Percentiles rank a stretch among this genome's conserved stretches.
Evolutionary conservation across 1,284 basidiomycete genomes (phyloP).

Genomic region (Austroboletus rostrupii): DNA sequence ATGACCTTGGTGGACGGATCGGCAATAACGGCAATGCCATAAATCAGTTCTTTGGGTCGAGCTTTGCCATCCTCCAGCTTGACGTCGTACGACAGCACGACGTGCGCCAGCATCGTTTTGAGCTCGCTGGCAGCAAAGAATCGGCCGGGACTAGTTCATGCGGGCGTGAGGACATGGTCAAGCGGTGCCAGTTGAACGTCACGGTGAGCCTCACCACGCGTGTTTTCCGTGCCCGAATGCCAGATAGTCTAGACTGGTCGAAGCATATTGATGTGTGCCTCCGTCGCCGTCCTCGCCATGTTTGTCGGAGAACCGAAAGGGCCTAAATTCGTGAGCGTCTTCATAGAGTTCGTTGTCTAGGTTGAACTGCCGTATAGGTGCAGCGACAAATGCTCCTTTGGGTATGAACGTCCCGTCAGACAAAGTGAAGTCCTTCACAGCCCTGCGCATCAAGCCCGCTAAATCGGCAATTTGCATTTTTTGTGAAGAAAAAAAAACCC

Average conservation of each 20-base stretch:
- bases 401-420: conserved; percentile 41
- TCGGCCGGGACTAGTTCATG: neutral
- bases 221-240: neutral
- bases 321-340: conserved; percentile 29
- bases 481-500: conserved; percentile 9
- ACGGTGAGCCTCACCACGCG: neutral
- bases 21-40: neutral
- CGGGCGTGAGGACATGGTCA: neutral
- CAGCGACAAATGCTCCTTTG: conserved; percentile 30
- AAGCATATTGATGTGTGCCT: neutral
- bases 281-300: neutral
- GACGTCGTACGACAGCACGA: neutral
- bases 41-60: neutral
- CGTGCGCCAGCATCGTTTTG: neutral
- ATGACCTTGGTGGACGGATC: neutral
- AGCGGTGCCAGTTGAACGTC: neutral
- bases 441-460: neutral
- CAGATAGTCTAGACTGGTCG: neutral
- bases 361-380: conserved; percentile 25
- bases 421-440: conserved; percentile 26
- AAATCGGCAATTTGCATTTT: too few relatives aligned
- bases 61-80: neutral
- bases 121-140: neutral
- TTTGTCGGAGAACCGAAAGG: conserved; percentile 28
- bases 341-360: conserved; percentile 26